A percentile compares a stretch with the other conserved stretches of the same genome.
phyloP scores from a whole-genome alignment of 2,329 filamentous ascomycete species.

The Septoria linicola region DNA sequence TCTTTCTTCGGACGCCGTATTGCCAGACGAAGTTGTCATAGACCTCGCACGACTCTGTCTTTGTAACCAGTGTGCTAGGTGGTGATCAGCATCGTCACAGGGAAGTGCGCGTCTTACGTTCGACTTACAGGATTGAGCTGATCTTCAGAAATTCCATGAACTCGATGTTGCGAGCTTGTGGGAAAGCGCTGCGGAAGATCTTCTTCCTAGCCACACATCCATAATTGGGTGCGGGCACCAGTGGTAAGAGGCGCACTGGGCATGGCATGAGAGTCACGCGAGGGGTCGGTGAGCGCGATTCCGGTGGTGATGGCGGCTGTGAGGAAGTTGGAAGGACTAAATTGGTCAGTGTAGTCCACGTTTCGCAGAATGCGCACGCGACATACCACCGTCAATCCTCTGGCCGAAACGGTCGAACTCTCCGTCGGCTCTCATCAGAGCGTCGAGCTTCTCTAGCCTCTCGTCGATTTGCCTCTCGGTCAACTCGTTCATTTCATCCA shows the following conservation, averaged over 20 bases:
- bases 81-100: constrained; percentile 32
- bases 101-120: constrained; percentile 34
- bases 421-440: neutral
- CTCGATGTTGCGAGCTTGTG: constrained; percentile 65
- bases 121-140: constrained; percentile 70
- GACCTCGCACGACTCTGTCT: constrained; percentile 44
- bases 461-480: neutral
- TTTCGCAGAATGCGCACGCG: neutral
- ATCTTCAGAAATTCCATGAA: constrained; percentile 68
- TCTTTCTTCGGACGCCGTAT: constrained; percentile 68
- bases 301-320: constrained; percentile 31
- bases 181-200: constrained; percentile 81
- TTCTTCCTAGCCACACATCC: constrained; percentile 68
- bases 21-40: constrained; percentile 61
- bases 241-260: constrained; percentile 40
- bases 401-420: neutral
- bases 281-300: constrained; percentile 26
- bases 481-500: neutral
- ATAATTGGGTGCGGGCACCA: constrained; percentile 68
- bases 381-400: constrained; percentile 1
- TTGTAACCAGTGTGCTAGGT: constrained; percentile 50
- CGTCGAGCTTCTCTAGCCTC: too few relatives aligned
- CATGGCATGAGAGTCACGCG: constrained; percentile 24
- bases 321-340: constrained; percentile 19
- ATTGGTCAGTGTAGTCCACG: constrained; percentile 4